A percentile compares a stretch with the other conserved stretches of the same genome.
Evolutionary conservation across 768 basidiomycete genomes (phyloP).

Genomic region (Dioszegia aurantiaca): DNA sequence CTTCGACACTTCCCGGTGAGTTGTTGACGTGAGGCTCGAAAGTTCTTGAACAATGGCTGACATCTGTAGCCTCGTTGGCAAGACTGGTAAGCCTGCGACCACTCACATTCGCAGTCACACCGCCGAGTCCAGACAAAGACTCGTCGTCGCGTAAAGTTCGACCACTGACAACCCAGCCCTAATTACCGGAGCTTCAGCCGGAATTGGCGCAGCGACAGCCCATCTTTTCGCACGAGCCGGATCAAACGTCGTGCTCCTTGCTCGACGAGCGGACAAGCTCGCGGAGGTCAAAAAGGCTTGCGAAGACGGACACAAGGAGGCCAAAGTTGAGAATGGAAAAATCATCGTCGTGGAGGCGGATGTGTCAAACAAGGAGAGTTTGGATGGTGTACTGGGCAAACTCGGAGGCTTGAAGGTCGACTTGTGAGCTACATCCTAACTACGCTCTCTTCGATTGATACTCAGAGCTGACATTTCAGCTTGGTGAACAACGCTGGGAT

Average conservation of each 20-base stretch:
- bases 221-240: constrained; percentile 90
- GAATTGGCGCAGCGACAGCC: constrained; percentile 81
- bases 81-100: constrained; percentile 18
- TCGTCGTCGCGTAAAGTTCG: constrained; percentile 41
- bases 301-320: constrained; percentile 65
- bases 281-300: constrained; percentile 69
- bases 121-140: not conserved
- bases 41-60: no score
- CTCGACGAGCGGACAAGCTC: constrained; percentile 72
- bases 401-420: constrained; percentile 69
- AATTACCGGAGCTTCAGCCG: constrained; percentile 83
- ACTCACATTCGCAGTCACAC: constrained; percentile 57
- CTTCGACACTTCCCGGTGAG: constrained; percentile 35
- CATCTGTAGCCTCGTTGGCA: constrained; percentile 21
- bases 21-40: no score
- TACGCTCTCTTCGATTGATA: not conserved
- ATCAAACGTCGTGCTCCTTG: constrained; percentile 79
- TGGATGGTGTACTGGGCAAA: constrained; percentile 65
- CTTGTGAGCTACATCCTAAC: constrained; percentile 58
- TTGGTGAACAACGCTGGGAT: constrained; percentile 80
- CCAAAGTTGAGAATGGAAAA: constrained; percentile 64
- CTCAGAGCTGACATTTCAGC: constrained; percentile 12
- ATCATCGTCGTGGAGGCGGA: constrained; percentile 72
- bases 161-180: constrained; percentile 61
- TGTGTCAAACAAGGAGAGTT: constrained; percentile 67